Evolutionary conservation across 139 green algal species (phyloP).

Genomic region (Tetradesmus obliquus): DNA sequence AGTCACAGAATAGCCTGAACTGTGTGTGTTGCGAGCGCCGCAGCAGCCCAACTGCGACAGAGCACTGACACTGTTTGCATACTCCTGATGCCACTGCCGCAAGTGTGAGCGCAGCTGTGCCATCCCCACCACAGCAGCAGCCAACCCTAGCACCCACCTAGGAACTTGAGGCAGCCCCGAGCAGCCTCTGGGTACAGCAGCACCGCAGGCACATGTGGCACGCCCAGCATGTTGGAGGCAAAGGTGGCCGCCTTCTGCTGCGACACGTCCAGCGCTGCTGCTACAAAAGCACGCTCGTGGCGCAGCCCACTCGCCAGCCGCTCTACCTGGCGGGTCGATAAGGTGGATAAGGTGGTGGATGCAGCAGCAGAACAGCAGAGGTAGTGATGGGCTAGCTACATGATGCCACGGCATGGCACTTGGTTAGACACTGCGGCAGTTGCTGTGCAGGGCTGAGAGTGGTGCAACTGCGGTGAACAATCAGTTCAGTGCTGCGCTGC

Average conservation of each 20-base stretch:
- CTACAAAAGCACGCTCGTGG: constrained; percentile 28
- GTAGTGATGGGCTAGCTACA: too few relatives aligned
- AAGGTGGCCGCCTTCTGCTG: not conserved
- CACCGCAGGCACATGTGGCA: constrained; percentile 23
- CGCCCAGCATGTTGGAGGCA: constrained; percentile 33
- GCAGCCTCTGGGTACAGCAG: constrained; percentile 46
- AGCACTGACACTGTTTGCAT: too few relatives aligned
- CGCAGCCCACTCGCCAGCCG: constrained; percentile 12
- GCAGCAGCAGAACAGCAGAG: not conserved
- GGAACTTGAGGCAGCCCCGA: constrained; percentile 30
- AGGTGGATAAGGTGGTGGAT: not conserved
- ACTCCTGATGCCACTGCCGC: too few relatives aligned
- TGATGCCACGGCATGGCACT: too few relatives aligned
- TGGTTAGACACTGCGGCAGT: too few relatives aligned
- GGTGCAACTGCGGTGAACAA: too few relatives aligned
- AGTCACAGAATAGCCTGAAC: not conserved
- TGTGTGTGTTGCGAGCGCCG: not conserved
- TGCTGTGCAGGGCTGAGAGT: too few relatives aligned
- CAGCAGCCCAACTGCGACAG: too few relatives aligned
- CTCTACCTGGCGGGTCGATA: constrained; percentile 21
- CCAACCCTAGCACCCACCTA: not conserved
- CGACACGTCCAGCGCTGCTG: constrained; percentile 23
- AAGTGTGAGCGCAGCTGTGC: too few relatives aligned
- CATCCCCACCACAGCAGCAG: too few relatives aligned
- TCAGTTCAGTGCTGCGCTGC: too few relatives aligned